Conservation (phyloP, 441 rosid genomes). For the Gossypium davidsonii region DNA sequence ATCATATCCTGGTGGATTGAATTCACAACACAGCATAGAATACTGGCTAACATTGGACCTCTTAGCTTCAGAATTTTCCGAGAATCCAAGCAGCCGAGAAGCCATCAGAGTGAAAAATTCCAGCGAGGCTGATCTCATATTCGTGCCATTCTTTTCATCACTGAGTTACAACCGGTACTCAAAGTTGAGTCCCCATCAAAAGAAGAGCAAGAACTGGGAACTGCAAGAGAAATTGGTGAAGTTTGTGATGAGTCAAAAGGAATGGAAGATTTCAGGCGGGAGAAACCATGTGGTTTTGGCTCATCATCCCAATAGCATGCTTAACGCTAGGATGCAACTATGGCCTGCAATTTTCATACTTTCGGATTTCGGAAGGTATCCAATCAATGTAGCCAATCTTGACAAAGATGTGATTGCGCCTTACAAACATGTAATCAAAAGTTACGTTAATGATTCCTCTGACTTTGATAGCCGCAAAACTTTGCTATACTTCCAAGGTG, state of each 20-base stretch:
- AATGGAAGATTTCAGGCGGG: conserved; percentile 78
- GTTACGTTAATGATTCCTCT: conserved; percentile 51
- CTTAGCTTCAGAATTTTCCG: conserved; percentile 57
- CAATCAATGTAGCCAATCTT: conserved; percentile 67
- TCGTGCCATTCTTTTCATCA: conserved; percentile 83
- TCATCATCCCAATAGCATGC: conserved; percentile 91
- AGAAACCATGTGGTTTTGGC: conserved; percentile 72
- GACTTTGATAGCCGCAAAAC: conserved; percentile 57
- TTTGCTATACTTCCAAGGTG: conserved; percentile 92
- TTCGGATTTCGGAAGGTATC: conserved; percentile 88
- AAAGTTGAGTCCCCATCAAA: conserved; percentile 54
- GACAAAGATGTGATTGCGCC: conserved; percentile 90
- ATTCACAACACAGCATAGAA: conserved; percentile 84
- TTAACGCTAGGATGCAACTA: conserved; percentile 59
- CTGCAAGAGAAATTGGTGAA: conserved; percentile 62
- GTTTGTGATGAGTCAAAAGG: conserved; percentile 48
- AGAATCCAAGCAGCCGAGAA: conserved; percentile 29
- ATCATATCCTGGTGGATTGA: conserved; percentile 72
- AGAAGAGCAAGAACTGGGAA: conserved; percentile 45
- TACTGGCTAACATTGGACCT: conserved; percentile 89
- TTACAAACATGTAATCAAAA: conserved; percentile 70
- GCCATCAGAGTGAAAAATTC: conserved; percentile 68
- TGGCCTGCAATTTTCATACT: conserved; percentile 78
- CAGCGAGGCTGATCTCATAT: conserved; percentile 71
- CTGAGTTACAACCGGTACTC: conserved; percentile 70